Evolutionary conservation across 345 rosid species (phyloP).

Genomic region (Gossypium anomalum): DNA sequence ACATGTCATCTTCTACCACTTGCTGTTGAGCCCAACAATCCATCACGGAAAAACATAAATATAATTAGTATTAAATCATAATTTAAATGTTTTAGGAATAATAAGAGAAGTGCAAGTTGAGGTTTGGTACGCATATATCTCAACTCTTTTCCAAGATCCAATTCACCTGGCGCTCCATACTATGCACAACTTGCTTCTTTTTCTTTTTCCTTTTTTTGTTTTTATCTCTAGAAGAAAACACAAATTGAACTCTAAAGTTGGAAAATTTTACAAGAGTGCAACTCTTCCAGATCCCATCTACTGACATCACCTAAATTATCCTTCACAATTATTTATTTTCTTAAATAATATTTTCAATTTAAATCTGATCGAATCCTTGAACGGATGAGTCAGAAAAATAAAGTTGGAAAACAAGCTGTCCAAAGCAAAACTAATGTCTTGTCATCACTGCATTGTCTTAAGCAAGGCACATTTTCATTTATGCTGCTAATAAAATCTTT

Average conservation of each 20-base stretch:
- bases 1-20: no score
- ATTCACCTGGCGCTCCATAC: not conserved
- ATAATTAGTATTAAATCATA: no score
- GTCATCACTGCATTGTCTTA: no score
- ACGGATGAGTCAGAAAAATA: not conserved
- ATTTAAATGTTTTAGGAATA: not conserved
- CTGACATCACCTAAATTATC: not conserved
- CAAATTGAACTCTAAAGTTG: not conserved
- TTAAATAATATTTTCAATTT: no score
- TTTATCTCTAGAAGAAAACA: not conserved
- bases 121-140: not conserved
- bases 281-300: not conserved
- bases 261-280: slow-evolving; percentile 1
- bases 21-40: no score
- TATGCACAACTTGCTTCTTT: not conserved
- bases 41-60: no score
- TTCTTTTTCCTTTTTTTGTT: not conserved
- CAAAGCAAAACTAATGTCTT: not conserved
- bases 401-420: not conserved
- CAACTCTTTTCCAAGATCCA: not conserved
- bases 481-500: no score
- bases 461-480: no score
- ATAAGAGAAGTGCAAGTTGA: slow-evolving; percentile 8
- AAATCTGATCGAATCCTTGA: no score
- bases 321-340: not conserved